phyloP scores from a whole-genome alignment of 106 monocot genomes.

The Alisma plantagoaquatica region DNA sequence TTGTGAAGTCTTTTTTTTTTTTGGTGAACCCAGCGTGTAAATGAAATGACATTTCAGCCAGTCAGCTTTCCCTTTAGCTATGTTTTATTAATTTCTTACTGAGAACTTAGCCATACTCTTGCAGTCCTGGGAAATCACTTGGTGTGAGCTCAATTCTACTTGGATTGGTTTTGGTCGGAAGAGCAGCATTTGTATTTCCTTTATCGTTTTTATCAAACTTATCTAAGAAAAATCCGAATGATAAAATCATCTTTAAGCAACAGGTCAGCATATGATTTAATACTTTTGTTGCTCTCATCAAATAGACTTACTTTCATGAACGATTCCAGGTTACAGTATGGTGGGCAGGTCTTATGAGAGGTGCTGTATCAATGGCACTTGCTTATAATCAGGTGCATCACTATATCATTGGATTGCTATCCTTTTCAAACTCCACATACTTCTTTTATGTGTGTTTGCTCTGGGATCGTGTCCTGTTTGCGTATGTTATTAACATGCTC shows the following conservation, averaged over 20 bases:
- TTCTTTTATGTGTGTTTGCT: background rate
- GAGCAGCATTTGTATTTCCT: constrained; percentile 97
- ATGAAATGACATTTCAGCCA: too few species aligned
- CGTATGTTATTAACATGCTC: background rate
- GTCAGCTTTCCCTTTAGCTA: too few species aligned
- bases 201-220: constrained; percentile 96
- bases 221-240: constrained; percentile 35
- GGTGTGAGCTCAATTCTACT: constrained; percentile 80
- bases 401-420: too few species aligned
- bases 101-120: too few species aligned
- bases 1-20: too few species aligned
- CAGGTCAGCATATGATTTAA: constrained; percentile 42
- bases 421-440: too few species aligned
- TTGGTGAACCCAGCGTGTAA: too few species aligned
- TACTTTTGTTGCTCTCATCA: background rate
- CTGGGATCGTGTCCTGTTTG: background rate
- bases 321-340: constrained; percentile 68
- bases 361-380: constrained; percentile 97
- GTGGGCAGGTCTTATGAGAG: constrained; percentile 99
- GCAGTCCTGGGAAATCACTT: constrained; percentile 85
- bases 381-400: constrained; percentile 89
- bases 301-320: background rate
- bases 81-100: too few species aligned
- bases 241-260: constrained; percentile 61
- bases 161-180: constrained; percentile 72